Evolutionary conservation across 192 early-diverging fungal species (phyloP).

Genomic region (Fimicolochytrium jonesii): DNA sequence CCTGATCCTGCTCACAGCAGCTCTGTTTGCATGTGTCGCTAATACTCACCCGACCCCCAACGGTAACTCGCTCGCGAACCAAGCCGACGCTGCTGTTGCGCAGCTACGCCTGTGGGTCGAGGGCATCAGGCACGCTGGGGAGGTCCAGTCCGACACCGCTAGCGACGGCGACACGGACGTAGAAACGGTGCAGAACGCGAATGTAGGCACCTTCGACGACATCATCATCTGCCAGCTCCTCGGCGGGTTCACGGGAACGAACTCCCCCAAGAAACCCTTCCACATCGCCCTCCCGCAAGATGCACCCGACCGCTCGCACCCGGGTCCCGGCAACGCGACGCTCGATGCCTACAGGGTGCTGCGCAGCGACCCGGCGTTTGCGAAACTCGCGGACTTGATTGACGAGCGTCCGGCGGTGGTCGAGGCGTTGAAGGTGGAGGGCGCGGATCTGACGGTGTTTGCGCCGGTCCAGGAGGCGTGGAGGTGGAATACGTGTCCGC

Average conservation of each 20-base stretch:
- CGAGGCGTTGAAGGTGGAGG: neutral
- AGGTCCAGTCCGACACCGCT: too few species aligned
- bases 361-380: neutral
- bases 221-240: neutral
- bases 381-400: conserved; percentile 12
- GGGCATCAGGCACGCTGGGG: too few species aligned
- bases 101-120: too few species aligned
- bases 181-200: too few species aligned
- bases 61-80: too few species aligned
- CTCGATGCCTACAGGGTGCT: neutral
- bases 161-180: too few species aligned
- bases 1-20: too few species aligned
- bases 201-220: too few species aligned
- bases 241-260: neutral
- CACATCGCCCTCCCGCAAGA: neutral
- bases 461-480: conserved; percentile 6
- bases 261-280: neutral
- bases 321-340: neutral
- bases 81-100: too few species aligned
- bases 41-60: too few species aligned
- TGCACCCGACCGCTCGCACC: neutral
- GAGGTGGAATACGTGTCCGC: neutral
- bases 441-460: conserved; percentile 17
- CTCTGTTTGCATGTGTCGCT: too few species aligned
- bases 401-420: conserved; percentile 1